Base-by-base conservation (phyloP, 495 filamentous ascomycete species). In the Immersiella caudata region DNA sequence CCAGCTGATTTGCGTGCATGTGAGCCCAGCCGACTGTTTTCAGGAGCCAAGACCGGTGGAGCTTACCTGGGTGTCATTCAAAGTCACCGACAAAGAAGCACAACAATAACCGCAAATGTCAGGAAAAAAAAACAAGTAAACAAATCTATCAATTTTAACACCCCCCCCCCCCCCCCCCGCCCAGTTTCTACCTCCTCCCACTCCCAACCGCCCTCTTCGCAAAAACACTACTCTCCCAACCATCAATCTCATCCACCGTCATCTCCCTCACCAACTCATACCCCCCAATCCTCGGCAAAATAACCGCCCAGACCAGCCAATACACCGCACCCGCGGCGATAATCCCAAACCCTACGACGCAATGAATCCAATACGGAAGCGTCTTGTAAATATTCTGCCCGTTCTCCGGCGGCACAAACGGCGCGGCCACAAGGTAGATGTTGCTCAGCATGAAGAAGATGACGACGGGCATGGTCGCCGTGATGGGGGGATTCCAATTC, bases 291-390 rank as follows among this genome's bases (percentile, higher is more conserved):
- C 79, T 77, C 50, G 91, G 90, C 33, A 93, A 72, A 33, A 88
- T 66, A 6, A 86, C 79, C 5, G 87, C 90, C 88, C 88, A 91
- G 59, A 91, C 68, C 67, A 90, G 86, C 90, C 90, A 93, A 75
- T 93, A 93, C 0, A 89, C 6, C 11, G 88, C 74, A 0, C 83
- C 89, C 7, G 70, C 74, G 14, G 70, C 33, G 29, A 83, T 76
- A 54, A 83, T 77, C n/a, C 73, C 80, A 40, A 81, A 75, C 8
- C 79, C 80, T 14, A 82, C 79, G 5, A 83, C 80, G 65, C 79
- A 81, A 68, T 82, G 80, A 11, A 81, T 74, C 74, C 76, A 83
- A 71, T 82, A 82, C 4, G 81, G 80, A 27, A 83, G 70, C 57
- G 27, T 65, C 46, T 79, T 51, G 71, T 82, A 82, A 0, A 82